phyloP scores from a whole-genome alignment of 2,329 filamentous ascomycete species.

The Apiospora sp. region DNA sequence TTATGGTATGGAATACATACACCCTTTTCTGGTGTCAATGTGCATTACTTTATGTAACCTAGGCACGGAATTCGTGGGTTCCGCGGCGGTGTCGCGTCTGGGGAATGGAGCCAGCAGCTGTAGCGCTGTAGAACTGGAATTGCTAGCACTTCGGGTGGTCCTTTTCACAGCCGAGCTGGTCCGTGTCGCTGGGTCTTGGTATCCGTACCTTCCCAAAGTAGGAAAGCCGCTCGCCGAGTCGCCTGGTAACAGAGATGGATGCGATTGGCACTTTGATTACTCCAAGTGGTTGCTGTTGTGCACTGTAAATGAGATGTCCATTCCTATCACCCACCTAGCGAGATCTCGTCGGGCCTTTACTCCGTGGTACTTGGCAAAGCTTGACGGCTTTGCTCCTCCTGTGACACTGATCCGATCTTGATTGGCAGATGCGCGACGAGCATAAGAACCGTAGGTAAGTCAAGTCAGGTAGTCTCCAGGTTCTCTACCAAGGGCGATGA shows the following conservation, averaged over 20 bases:
- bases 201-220: constrained; percentile 4
- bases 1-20: neutral
- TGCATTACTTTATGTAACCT: constrained; percentile 21
- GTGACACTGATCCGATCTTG: constrained; percentile 1
- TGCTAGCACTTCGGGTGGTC: neutral
- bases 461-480: neutral
- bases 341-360: neutral
- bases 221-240: constrained; percentile 1
- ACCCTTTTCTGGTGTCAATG: neutral
- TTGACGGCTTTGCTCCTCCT: neutral
- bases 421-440: neutral
- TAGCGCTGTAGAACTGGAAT: constrained; percentile 14
- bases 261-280: neutral
- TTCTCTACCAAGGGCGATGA: neutral
- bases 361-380: constrained; percentile 5
- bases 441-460: neutral
- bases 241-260: neutral
- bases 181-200: neutral
- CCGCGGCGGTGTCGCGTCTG: constrained; percentile 6
- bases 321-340: neutral
- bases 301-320: constrained; percentile 10
- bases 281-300: neutral
- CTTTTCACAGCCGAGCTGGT: neutral
- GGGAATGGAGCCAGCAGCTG: neutral
- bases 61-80: constrained; percentile 11